Conservation (phyloP, 1,139 yeast genomes). For the Yamadazyma mexicana region DNA sequence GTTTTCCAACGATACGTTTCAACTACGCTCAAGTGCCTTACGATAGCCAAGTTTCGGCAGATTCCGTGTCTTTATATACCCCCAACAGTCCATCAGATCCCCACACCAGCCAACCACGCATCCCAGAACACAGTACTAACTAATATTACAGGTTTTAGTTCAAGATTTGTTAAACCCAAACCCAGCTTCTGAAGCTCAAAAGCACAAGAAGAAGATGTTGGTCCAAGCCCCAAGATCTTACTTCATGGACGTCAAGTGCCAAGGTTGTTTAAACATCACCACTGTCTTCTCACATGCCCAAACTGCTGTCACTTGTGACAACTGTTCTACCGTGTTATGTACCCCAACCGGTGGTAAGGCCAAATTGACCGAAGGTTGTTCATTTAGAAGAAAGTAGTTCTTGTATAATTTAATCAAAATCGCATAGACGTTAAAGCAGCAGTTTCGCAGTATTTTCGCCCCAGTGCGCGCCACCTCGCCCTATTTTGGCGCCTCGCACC, state of each 20-base stretch:
- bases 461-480: no score
- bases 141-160: conserved; percentile 87
- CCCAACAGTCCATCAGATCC: no score
- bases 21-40: no score
- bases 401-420: conserved; percentile 12
- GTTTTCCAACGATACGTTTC: no score
- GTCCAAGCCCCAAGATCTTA: conserved; percentile 98
- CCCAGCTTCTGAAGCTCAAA: conserved; percentile 93
- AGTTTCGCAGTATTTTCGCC: no score
- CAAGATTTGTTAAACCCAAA: conserved; percentile 98
- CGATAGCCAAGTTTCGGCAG: no score
- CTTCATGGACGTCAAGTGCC: conserved; percentile 99
- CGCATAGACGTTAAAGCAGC: conserved; percentile 10
- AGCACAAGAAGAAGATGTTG: conserved; percentile 97
- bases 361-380: conserved; percentile 98
- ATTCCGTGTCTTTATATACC: no score
- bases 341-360: conserved; percentile 99
- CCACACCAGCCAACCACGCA: no score
- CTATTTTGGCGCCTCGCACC: not conserved
- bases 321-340: conserved; percentile 97
- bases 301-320: conserved; percentile 99
- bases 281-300: conserved; percentile 99
- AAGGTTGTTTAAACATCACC: conserved; percentile 98
- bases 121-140: no score
- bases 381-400: conserved; percentile 91